Evolutionary conservation across 2,329 filamentous ascomycete genomes (phyloP).

Genomic region (Cytospora paraplurivora): DNA sequence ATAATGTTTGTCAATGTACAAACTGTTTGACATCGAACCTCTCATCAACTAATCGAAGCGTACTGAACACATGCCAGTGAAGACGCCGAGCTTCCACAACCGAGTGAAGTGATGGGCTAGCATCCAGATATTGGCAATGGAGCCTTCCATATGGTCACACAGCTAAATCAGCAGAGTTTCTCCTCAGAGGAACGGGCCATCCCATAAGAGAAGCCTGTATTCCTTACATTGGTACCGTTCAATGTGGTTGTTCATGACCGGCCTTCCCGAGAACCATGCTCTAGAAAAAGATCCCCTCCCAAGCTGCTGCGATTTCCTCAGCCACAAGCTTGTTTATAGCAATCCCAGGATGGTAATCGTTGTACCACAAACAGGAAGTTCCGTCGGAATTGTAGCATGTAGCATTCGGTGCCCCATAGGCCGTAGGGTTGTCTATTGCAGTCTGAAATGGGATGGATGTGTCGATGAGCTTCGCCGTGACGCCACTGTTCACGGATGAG

Average conservation of each 20-base stretch:
- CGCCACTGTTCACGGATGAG: slow-evolving; percentile 38
- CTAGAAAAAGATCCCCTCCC: slow-evolving; percentile 36
- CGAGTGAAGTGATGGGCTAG: too few relatives aligned
- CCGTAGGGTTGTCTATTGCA: slow-evolving; percentile 44
- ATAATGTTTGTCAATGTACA: slow-evolving; percentile 10
- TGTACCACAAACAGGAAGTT: slow-evolving; percentile 48
- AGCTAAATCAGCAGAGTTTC: too few relatives aligned
- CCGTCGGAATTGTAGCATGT: slow-evolving; percentile 47
- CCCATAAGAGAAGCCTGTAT: too few relatives aligned
- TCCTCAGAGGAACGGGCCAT: too few relatives aligned
- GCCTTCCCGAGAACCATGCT: not conserved
- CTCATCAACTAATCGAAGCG: too few relatives aligned
- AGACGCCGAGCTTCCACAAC: too few relatives aligned
- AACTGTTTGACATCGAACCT: too few relatives aligned
- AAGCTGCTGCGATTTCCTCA: slow-evolving; percentile 39
- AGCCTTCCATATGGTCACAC: too few relatives aligned
- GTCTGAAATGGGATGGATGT: slow-evolving; percentile 45
- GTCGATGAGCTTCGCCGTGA: slow-evolving; percentile 42
- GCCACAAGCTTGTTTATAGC: slow-evolving; percentile 46
- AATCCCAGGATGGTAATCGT: slow-evolving; percentile 46
- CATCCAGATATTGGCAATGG: too few relatives aligned
- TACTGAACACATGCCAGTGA: too few relatives aligned
- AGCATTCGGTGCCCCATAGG: slow-evolving; percentile 46
- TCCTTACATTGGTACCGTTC: too few relatives aligned
- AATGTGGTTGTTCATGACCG: too few relatives aligned